Conservation (phyloP, 2,329 filamentous ascomycete species). For the Metarhizium humberi region DNA sequence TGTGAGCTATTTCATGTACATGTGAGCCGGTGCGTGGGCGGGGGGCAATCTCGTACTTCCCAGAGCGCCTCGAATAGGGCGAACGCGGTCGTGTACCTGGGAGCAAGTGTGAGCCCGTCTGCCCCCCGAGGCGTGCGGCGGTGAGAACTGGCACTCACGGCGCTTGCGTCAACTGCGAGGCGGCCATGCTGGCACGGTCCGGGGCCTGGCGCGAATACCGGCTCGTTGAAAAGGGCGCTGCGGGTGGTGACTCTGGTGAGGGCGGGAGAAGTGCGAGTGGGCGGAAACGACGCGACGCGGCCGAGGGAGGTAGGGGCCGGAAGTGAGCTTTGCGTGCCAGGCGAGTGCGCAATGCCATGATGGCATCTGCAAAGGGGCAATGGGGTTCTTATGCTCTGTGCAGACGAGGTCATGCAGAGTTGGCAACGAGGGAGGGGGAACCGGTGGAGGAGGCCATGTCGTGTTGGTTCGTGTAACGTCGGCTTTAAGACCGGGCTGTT, state of each 20-base stretch:
- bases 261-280: background rate
- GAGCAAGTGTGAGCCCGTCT: background rate
- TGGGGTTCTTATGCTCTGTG: background rate
- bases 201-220: background rate
- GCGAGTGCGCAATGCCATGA: background rate
- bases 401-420: background rate
- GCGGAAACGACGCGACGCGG: background rate
- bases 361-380: background rate
- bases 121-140: background rate
- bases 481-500: background rate
- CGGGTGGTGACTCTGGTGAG: background rate
- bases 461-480: background rate
- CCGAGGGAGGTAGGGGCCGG: background rate
- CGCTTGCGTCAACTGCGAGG: background rate
- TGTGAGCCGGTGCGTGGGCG: too few relatives aligned
- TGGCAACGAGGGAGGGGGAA: background rate
- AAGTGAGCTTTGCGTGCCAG: background rate
- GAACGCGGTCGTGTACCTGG: background rate
- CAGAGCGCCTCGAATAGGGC: conserved; percentile 1
- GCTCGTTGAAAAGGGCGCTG: background rate
- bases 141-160: background rate
- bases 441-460: background rate
- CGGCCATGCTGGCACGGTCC: background rate
- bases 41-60: background rate
- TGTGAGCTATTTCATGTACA: too few relatives aligned